phyloP scores from a whole-genome alignment of 305 asterid genomes.

The Plantago rigida region DNA sequence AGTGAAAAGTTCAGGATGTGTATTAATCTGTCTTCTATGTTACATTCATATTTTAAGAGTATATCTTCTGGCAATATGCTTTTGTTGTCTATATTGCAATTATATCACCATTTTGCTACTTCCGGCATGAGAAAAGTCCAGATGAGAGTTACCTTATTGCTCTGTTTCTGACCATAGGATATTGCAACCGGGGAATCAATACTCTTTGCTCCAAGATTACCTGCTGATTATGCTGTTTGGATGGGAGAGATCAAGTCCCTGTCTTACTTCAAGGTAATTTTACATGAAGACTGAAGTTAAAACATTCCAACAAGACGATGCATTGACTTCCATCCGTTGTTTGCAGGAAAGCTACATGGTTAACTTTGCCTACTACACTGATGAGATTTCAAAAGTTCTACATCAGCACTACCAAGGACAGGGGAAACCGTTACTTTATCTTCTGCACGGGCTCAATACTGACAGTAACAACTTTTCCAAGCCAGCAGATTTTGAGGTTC shows the following conservation, averaged over 20 bases:
- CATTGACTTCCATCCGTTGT: conserved; percentile 26
- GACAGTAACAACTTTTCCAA: conserved; percentile 73
- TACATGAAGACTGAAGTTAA: conserved; percentile 4
- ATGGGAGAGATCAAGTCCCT: conserved; percentile 74
- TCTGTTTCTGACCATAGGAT: conserved; percentile 44
- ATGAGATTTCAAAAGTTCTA: conserved; percentile 63
- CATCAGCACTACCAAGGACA: conserved; percentile 48
- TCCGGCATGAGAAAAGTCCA: conserved; percentile 14
- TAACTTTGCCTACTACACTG: conserved; percentile 47
- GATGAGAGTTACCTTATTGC: conserved; percentile 17
- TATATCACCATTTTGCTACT: not conserved
- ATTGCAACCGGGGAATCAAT: conserved; percentile 66
- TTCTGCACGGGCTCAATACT: conserved; percentile 80
- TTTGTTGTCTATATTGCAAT: too few species aligned
- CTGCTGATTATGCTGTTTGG: conserved; percentile 85
- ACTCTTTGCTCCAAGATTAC: conserved; percentile 81
- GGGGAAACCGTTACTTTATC: conserved; percentile 70
- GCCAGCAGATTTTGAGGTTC: conserved; percentile 84
- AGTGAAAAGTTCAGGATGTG: not conserved
- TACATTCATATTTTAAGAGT: conserved; percentile 4
- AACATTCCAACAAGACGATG: conserved; percentile 13
- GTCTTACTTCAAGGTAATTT: conserved; percentile 66
- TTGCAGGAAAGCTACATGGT: conserved; percentile 71
- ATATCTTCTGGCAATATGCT: not conserved
- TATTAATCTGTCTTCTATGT: conserved; percentile 1